Conservation (phyloP, 2,329 filamentous ascomycete genomes). For the Fusarium musae region DNA sequence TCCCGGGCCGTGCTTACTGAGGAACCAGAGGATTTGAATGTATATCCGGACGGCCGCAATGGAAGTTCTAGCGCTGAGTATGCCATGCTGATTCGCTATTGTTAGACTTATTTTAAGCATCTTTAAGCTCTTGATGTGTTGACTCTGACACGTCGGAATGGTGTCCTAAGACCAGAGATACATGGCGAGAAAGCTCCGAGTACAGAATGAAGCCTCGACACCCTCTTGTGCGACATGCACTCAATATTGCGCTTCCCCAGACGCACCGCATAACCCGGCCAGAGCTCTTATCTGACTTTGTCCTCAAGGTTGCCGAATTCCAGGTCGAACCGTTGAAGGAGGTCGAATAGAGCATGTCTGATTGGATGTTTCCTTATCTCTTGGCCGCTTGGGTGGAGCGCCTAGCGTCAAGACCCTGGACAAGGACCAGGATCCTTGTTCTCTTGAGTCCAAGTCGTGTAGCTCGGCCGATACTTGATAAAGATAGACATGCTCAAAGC, state of each 20-base stretch:
- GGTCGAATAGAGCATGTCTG: conserved; percentile 29
- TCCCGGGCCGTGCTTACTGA: conserved; percentile 5
- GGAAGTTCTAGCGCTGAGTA: not conserved
- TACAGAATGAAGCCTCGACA: conserved; percentile 3
- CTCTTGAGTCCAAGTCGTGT: not conserved
- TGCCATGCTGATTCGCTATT: conserved; percentile 2
- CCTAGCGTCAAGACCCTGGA: conserved; percentile 30
- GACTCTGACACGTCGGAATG: conserved; percentile 2
- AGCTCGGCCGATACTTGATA: conserved; percentile 20
- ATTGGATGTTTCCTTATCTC: conserved; percentile 48
- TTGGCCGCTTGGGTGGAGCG: conserved; percentile 39
- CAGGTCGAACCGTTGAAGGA: conserved; percentile 24
- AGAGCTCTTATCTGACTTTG: conserved; percentile 35
- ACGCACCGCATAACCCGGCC: conserved; percentile 26
- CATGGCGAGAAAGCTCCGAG: conserved; percentile 1
- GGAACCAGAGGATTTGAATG: not conserved
- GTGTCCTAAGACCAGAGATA: conserved; percentile 3
- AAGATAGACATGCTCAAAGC: not conserved
- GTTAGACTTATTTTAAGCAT: conserved; percentile 12
- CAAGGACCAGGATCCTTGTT: conserved; percentile 19
- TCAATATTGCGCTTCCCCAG: conserved; percentile 37
- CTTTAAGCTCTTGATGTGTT: conserved; percentile 4
- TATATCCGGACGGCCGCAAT: conserved; percentile 5
- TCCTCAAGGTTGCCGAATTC: conserved; percentile 16
- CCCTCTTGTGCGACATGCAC: conserved; percentile 15